These are phyloP conservation scores for Escovopsis weberi DNA, from an alignment of 2,329 filamentous ascomycete genomes.

Conservation along the genomic window DNA sequence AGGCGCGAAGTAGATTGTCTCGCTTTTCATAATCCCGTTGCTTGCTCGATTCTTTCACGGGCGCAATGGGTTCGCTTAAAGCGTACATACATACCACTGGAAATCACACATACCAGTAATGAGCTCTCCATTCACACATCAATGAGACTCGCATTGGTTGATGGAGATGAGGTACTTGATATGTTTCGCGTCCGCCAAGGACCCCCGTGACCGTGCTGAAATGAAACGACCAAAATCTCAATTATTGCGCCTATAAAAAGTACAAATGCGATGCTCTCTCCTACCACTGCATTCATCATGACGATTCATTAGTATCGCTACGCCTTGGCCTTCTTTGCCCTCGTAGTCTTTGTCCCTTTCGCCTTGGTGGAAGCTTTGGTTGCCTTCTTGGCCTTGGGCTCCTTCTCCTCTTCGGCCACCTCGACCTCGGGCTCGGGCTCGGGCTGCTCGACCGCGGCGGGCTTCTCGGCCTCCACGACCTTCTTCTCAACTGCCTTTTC, in stretches of 20 bases:
- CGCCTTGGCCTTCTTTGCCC: slow-evolving; percentile 26
- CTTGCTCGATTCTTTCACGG: slow-evolving; percentile 29
- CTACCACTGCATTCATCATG: background rate
- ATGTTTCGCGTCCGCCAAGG: too few species aligned
- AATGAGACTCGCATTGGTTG: too few species aligned
- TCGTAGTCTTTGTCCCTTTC: slow-evolving; percentile 9
- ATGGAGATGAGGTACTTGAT: background rate
- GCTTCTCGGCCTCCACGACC: slow-evolving; percentile 8
- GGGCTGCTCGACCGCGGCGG: slow-evolving; percentile 11
- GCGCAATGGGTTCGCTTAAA: slow-evolving; percentile 47
- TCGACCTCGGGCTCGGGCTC: slow-evolving; percentile 9
- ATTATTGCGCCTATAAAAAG: slow-evolving; percentile 5
- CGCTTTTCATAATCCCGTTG: slow-evolving; percentile 48
- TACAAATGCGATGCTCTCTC: background rate
- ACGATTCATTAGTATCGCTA: slow-evolving; percentile 6
- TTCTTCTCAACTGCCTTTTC: slow-evolving; percentile 12
- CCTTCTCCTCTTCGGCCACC: slow-evolving; percentile 16
- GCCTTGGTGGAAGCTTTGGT: slow-evolving; percentile 5
- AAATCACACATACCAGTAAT: slow-evolving; percentile 4
- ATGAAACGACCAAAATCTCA: slow-evolving; percentile 1
- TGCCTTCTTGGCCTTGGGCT: slow-evolving; percentile 7
- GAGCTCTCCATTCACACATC: too few species aligned
- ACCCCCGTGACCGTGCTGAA: too few species aligned
- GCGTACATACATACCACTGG: slow-evolving; percentile 25
- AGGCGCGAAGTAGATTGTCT: slow-evolving; percentile 39